phyloP scores from a whole-genome alignment of 2,329 filamentous ascomycete species.

The Trichophyton benhamiae region DNA sequence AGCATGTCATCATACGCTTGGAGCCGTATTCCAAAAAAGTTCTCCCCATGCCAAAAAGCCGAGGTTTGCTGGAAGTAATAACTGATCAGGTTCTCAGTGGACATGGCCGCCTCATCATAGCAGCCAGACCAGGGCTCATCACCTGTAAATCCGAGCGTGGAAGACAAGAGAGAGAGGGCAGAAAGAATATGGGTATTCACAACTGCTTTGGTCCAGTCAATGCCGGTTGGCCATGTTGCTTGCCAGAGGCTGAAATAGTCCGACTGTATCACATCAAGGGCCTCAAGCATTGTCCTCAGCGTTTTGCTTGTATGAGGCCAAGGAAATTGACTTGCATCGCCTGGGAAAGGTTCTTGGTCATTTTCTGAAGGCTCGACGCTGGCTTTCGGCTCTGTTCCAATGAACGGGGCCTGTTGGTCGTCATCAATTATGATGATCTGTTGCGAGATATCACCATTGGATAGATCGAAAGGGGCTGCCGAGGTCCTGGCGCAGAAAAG shows the following conservation, averaged over 20 bases:
- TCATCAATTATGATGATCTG: not conserved
- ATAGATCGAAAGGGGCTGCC: not conserved
- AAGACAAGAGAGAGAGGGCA: slow-evolving; percentile 57
- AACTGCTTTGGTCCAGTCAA: slow-evolving; percentile 90
- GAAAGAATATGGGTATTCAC: slow-evolving; percentile 67
- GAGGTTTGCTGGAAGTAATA: slow-evolving; percentile 66
- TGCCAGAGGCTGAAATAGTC: slow-evolving; percentile 64
- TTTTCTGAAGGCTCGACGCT: slow-evolving; percentile 8
- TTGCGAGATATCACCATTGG: not conserved
- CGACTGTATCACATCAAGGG: slow-evolving; percentile 63
- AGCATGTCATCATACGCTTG: slow-evolving; percentile 89
- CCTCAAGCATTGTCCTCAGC: slow-evolving; percentile 40
- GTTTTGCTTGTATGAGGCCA: slow-evolving; percentile 15
- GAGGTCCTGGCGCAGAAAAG: not conserved
- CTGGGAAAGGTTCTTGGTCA: slow-evolving; percentile 15
- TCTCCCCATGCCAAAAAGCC: slow-evolving; percentile 76
- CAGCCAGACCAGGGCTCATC: slow-evolving; percentile 11
- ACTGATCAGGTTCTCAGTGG: slow-evolving; percentile 67
- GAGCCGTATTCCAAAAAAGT: slow-evolving; percentile 59
- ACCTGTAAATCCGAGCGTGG: slow-evolving; percentile 26
- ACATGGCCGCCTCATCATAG: slow-evolving; percentile 27
- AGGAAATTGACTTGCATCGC: slow-evolving; percentile 5
- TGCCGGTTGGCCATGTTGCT: slow-evolving; percentile 71
- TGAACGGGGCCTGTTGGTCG: not conserved
- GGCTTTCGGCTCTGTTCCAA: not conserved